Percentiles rank a stretch among this genome's conserved stretches.
These are phyloP conservation scores for Helianthus tuberosus DNA, from an alignment of 129 eudicot genomes.

Conservation along the genomic window DNA sequence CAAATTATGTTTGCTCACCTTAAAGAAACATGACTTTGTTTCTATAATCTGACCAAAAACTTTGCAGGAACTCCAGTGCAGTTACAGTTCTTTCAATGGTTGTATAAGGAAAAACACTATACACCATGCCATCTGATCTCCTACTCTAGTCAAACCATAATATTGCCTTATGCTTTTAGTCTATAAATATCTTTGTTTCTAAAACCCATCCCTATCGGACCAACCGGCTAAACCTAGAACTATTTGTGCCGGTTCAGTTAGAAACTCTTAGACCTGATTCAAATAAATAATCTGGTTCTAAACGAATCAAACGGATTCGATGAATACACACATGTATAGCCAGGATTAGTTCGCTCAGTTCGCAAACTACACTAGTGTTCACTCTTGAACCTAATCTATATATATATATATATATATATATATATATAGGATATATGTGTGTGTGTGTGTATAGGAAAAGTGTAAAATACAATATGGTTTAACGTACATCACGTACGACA, in stretches of 20 bases:
- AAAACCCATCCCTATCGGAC: neutral
- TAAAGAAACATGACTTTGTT: constrained; percentile 30
- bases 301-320: neutral
- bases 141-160: constrained; percentile 26
- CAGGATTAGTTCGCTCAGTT: too few relatives aligned
- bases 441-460: too few relatives aligned
- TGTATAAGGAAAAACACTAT: constrained; percentile 40
- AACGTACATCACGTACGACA: too few relatives aligned
- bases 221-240: neutral
- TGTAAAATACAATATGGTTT: too few relatives aligned
- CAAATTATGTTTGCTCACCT: constrained; percentile 26
- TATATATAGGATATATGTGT: too few relatives aligned
- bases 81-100: constrained; percentile 34
- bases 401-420: too few relatives aligned
- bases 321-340: too few relatives aligned
- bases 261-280: neutral
- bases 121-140: constrained; percentile 25
- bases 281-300: neutral
- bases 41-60: constrained; percentile 29
- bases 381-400: too few relatives aligned
- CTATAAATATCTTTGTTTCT: neutral
- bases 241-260: neutral
- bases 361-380: too few relatives aligned
- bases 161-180: constrained; percentile 9
- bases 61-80: constrained; percentile 32